Evolutionary conservation across 352 stramenopile genomes (phyloP), one percentile per base, ranked within the genome.

Genomic region (Pythium rishiriense): DNA sequence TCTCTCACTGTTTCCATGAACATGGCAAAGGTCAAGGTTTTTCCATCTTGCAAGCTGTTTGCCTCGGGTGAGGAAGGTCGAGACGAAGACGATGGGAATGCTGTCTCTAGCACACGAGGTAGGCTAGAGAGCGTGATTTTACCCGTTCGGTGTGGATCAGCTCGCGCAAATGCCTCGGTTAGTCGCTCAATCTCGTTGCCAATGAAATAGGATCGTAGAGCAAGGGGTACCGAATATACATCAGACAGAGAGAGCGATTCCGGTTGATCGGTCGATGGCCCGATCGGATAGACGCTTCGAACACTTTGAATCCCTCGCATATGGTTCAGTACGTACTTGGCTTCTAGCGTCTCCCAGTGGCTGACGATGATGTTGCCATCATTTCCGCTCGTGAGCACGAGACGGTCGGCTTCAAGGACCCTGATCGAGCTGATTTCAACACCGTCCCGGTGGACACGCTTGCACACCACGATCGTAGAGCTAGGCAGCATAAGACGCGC

Each of bases 401-500:
- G 28, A 19, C 60, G 64, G 2, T 66, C 45, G 0, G 57, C 58
- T 0, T 56, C 31, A 12, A 41, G 21, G 0, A 83, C 47, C 46
- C 68, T 78, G 5, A 64, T 47, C 3, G 74, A 37, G 3, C 51
- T 59, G 15, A 69, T 66, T 25, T 81, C 52, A 50, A 73, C 69
- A 7, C 39, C 39, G 9, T 42, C 56, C 4, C 39, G 47, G 47
- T 82, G 66, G 1, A 83, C 24, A 4, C 52, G 54, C 26, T 72
- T 76, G 19, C 70, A 61, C 37, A 69, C 39, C n/a, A 87, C 49
- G 1, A 81, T 45, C 1, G 67, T 52, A 0, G 66, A 64, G 26
- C 61, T 78, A 12, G 75, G 75, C 9, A 87, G 48, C 51, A 80
- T 70, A 3, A 76, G 21, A 3, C 78, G 66, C 45, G 73, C 78